These are phyloP conservation scores for Monosporascus sp. DNA, from an alignment of 2,329 filamentous ascomycete genomes.

Conservation along the genomic window DNA sequence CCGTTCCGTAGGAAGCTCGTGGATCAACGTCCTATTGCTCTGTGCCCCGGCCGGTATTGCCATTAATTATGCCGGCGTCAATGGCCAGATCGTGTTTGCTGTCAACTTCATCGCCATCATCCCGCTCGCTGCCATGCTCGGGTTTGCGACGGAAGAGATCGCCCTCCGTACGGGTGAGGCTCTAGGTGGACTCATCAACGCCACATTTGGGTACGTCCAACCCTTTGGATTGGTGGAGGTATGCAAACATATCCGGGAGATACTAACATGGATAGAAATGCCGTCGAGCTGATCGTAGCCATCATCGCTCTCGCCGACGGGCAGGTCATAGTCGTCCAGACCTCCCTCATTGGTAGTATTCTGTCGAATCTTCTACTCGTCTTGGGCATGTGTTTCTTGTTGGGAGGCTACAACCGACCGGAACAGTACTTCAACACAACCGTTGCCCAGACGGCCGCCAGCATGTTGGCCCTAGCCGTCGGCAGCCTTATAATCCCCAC, in stretches of 20 bases:
- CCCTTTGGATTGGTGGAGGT: background rate
- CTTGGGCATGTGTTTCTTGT: slow-evolving; percentile 89
- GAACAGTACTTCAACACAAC: slow-evolving; percentile 91
- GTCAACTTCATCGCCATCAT: slow-evolving; percentile 94
- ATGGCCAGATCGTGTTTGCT: slow-evolving; percentile 56
- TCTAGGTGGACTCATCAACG: slow-evolving; percentile 82
- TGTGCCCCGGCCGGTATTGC: slow-evolving; percentile 76
- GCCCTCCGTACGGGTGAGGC: slow-evolving; percentile 77
- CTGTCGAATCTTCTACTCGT: slow-evolving; percentile 86
- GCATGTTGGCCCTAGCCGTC: slow-evolving; percentile 72
- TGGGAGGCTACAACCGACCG: slow-evolving; percentile 69
- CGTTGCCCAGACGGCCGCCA: slow-evolving; percentile 84
- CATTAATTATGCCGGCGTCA: slow-evolving; percentile 56
- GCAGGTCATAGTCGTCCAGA: slow-evolving; percentile 82
- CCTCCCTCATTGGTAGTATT: slow-evolving; percentile 86
- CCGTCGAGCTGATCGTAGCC: slow-evolving; percentile 83
- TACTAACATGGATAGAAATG: slow-evolving; percentile 50
- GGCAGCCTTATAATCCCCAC: slow-evolving; percentile 84
- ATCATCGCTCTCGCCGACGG: slow-evolving; percentile 72
- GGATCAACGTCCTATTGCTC: slow-evolving; percentile 78
- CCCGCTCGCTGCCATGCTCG: slow-evolving; percentile 78
- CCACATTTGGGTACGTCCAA: slow-evolving; percentile 66
- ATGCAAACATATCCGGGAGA: too few species aligned
- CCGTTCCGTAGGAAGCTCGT: slow-evolving; percentile 73
- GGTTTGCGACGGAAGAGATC: slow-evolving; percentile 87